phyloP scores from a whole-genome alignment of 352 stramenopile genomes.

The Phytophthora sojae region DNA sequence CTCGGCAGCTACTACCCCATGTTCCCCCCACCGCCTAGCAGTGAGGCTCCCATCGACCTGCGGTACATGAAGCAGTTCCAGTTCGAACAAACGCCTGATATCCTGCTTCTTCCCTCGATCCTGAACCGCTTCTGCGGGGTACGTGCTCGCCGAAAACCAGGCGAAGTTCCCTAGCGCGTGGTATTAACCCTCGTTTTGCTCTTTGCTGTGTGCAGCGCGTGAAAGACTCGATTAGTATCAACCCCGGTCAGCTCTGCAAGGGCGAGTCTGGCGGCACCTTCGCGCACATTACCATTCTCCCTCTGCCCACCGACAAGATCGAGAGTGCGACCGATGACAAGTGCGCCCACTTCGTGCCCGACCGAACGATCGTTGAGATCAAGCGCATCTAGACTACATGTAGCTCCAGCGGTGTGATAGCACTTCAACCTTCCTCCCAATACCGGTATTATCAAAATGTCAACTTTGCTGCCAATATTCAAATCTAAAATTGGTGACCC shows the following conservation, averaged over 20 bases:
- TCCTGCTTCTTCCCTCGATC: constrained; percentile 96
- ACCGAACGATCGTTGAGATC: constrained; percentile 93
- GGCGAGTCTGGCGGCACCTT: constrained; percentile 95
- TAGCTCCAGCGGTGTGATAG: neutral
- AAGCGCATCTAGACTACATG: constrained; percentile 79
- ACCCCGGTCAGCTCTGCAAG: constrained; percentile 95
- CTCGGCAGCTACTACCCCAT: constrained; percentile 74
- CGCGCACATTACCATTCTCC: constrained; percentile 92
- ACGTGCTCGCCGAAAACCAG: constrained; percentile 28
- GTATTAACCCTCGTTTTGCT: constrained; percentile 23
- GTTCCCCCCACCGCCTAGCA: constrained; percentile 71
- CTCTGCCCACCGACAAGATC: constrained; percentile 86
- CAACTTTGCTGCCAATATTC: neutral
- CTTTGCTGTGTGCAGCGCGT: constrained; percentile 71
- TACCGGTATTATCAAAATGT: neutral
- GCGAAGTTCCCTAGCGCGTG: neutral
- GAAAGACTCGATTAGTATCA: constrained; percentile 94
- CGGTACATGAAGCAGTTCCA: constrained; percentile 92
- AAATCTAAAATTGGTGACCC: too few relatives aligned
- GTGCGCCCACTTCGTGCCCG: constrained; percentile 74
- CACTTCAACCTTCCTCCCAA: neutral
- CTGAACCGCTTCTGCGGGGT: constrained; percentile 91
- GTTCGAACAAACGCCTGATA: constrained; percentile 93
- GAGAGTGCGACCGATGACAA: constrained; percentile 50
- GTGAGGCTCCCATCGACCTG: constrained; percentile 91